These are phyloP conservation scores for Fusarium sp. DNA, from an alignment of 2,329 filamentous ascomycete species.

Conservation along the genomic window DNA sequence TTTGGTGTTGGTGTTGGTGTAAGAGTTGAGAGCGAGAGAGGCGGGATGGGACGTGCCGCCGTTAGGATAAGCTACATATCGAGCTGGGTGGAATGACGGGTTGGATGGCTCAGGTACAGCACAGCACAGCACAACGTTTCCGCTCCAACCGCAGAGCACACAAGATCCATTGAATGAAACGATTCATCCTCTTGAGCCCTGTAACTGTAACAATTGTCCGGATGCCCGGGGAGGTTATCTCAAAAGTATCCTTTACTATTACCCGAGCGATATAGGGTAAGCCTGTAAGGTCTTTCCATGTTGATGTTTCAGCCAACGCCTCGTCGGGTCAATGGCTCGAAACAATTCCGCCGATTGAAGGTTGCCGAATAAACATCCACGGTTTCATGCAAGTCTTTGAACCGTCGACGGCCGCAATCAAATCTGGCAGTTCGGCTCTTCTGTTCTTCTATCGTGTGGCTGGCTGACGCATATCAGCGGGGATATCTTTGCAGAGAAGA, in stretches of 20 bases:
- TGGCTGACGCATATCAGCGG: slow-evolving; percentile 13
- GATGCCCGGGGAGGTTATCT: slow-evolving; percentile 18
- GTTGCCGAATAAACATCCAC: slow-evolving; percentile 22
- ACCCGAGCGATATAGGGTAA: slow-evolving; percentile 38
- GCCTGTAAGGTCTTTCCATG: slow-evolving; percentile 26
- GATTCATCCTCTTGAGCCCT: not conserved
- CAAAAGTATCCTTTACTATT: slow-evolving; percentile 7
- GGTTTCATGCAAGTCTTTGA: slow-evolving; percentile 27
- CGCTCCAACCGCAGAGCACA: not conserved
- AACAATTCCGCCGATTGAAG: slow-evolving; percentile 19
- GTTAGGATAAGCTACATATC: slow-evolving; percentile 4
- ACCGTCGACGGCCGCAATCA: slow-evolving; percentile 18
- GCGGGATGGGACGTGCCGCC: slow-evolving; percentile 46
- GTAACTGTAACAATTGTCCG: slow-evolving; percentile 1
- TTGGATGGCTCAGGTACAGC: not conserved
- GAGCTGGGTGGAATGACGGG: not conserved
- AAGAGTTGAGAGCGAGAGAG: slow-evolving; percentile 7
- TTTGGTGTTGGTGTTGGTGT: slow-evolving; percentile 14
- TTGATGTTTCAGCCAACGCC: not conserved
- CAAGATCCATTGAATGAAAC: slow-evolving; percentile 1
- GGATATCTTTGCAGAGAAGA: slow-evolving; percentile 7
- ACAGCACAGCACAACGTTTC: not conserved
- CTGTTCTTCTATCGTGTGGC: slow-evolving; percentile 11
- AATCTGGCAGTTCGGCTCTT: slow-evolving; percentile 11
- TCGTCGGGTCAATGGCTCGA: slow-evolving; percentile 23